Evolutionary conservation across 305 asterid genomes (phyloP).

Genomic region (Fraxinus paxiana): DNA sequence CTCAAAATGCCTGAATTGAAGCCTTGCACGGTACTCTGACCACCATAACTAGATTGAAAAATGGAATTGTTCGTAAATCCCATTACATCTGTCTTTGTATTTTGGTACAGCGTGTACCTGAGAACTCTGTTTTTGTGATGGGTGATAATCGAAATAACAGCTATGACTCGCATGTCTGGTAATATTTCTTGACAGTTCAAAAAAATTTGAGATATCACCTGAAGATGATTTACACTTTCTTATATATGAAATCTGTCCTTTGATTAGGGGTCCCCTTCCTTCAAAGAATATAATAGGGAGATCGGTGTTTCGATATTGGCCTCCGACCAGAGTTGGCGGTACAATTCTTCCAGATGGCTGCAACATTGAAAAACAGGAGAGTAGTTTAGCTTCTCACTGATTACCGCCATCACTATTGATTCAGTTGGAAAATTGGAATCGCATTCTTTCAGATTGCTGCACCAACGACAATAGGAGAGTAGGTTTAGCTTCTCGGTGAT

Average conservation of each 20-base stretch:
- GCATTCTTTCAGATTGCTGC: not conserved
- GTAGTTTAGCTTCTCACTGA: constrained; percentile 39
- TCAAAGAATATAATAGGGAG: constrained; percentile 80
- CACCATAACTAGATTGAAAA: not conserved
- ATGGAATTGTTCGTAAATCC: constrained; percentile 11
- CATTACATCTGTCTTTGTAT: constrained; percentile 3
- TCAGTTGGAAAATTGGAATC: not conserved
- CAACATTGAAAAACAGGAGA: constrained; percentile 46
- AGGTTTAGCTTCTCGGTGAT: not conserved
- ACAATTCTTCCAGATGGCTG: constrained; percentile 65
- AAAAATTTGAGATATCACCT: not conserved
- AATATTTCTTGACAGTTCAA: constrained; percentile 30
- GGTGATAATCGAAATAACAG: constrained; percentile 96
- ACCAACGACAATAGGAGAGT: not conserved
- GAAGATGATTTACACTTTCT: not conserved
- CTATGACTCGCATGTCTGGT: constrained; percentile 96
- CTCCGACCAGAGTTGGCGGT: constrained; percentile 69
- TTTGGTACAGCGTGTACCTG: constrained; percentile 74
- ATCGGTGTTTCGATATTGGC: constrained; percentile 91
- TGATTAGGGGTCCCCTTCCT: constrained; percentile 86
- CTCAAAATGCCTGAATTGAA: not conserved
- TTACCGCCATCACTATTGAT: constrained; percentile 1
- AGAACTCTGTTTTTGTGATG: constrained; percentile 82
- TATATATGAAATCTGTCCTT: constrained; percentile 2
- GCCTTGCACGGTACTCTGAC: not conserved